Evolutionary conservation across 1,284 basidiomycete species (phyloP).

Genomic region (Sphagnurus paluster): DNA sequence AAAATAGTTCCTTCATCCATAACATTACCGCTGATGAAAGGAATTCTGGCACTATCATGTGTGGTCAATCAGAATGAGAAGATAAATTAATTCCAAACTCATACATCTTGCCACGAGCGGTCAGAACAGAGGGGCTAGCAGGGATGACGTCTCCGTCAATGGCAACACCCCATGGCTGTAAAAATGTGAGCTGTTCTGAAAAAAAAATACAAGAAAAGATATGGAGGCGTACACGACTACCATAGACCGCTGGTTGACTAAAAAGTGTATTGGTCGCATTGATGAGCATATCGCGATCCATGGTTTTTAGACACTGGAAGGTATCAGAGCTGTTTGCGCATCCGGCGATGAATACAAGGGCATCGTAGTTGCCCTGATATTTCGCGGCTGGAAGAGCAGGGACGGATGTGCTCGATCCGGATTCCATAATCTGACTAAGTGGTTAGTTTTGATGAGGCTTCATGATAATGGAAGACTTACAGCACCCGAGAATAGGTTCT

Average conservation of each 20-base stretch:
- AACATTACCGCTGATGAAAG: constrained; percentile 23
- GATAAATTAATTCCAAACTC: background rate
- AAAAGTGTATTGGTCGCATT: constrained; percentile 19
- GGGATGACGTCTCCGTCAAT: constrained; percentile 25
- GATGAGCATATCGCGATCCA: constrained; percentile 17
- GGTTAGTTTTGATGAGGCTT: background rate
- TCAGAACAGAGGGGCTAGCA: constrained; percentile 20
- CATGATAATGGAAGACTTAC: constrained; percentile 8
- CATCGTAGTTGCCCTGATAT: constrained; percentile 21
- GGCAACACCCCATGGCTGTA: constrained; percentile 22
- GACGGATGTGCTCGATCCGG: constrained; percentile 23
- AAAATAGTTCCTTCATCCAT: constrained; percentile 24
- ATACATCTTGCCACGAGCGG: constrained; percentile 22
- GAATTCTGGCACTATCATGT: constrained; percentile 17
- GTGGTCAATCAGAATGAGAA: background rate
- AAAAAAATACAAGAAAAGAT: background rate
- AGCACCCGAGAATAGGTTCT: constrained; percentile 16
- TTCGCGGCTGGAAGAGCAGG: constrained; percentile 16
- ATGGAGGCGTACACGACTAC: constrained; percentile 15
- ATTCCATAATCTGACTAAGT: constrained; percentile 17
- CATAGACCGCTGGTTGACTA: constrained; percentile 15
- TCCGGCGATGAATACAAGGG: constrained; percentile 18
- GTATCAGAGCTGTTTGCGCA: constrained; percentile 15
- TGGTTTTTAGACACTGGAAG: constrained; percentile 22
- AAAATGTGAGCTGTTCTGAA: background rate